phyloP scores from a whole-genome alignment of 768 basidiomycete genomes.

The Chalciporus chontae region DNA sequence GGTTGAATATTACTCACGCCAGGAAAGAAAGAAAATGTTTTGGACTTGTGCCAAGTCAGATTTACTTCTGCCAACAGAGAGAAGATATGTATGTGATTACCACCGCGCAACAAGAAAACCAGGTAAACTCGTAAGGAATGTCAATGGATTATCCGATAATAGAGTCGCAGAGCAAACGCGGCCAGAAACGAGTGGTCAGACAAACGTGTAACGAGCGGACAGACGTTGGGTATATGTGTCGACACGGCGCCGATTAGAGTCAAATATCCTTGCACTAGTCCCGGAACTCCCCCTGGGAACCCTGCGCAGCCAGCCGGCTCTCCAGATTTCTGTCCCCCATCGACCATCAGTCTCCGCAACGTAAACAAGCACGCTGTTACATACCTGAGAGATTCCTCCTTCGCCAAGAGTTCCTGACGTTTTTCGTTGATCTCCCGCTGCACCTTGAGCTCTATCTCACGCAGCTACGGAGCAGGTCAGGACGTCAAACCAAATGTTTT shows the following conservation, averaged over 20 bases:
- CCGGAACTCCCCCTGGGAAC: constrained; percentile 76
- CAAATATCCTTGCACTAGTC: constrained; percentile 40
- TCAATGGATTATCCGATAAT: constrained; percentile 37
- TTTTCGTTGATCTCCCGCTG: constrained; percentile 98
- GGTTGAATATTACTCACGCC: constrained; percentile 22
- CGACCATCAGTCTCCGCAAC: background rate
- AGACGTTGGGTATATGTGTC: constrained; percentile 34
- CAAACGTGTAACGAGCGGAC: constrained; percentile 34
- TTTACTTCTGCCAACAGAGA: background rate
- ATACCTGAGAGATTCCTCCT: constrained; percentile 89
- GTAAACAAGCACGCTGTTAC: constrained; percentile 15
- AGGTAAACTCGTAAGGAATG: constrained; percentile 31
- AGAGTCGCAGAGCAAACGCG: constrained; percentile 33
- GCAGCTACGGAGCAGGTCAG: constrained; percentile 50
- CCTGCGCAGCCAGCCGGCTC: constrained; percentile 87
- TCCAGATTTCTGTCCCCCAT: constrained; percentile 66
- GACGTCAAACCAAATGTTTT: background rate
- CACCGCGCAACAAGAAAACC: constrained; percentile 27
- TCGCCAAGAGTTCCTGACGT: constrained; percentile 92
- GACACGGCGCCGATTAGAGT: constrained; percentile 24
- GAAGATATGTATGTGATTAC: constrained; percentile 20
- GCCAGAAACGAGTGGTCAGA: constrained; percentile 33
- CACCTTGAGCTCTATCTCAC: constrained; percentile 97
- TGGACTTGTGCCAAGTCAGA: too few species aligned
- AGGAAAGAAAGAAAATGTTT: background rate